A percentile compares a stretch with the other conserved stretches of the same genome.
phyloP scores from a whole-genome alignment of 2,329 filamentous ascomycete genomes.

The Neobulgaria alba region DNA sequence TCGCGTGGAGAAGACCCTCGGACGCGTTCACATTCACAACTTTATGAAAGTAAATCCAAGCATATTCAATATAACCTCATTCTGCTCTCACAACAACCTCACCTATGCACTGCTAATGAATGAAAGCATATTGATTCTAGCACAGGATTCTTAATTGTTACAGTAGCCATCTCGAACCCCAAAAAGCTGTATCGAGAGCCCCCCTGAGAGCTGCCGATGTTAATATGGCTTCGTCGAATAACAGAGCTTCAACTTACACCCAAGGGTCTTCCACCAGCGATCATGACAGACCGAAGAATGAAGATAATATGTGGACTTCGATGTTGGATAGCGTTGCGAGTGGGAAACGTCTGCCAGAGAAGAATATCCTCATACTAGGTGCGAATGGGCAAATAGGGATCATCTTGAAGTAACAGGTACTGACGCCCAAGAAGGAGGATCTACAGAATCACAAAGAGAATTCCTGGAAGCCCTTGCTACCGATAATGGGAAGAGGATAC shows the following conservation, averaged over 20 bases:
- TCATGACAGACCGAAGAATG: conserved; percentile 50
- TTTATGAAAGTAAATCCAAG: not conserved
- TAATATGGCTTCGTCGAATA: conserved; percentile 24
- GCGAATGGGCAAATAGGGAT: conserved; percentile 25
- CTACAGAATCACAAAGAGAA: conserved; percentile 73
- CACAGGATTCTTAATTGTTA: conserved; percentile 2
- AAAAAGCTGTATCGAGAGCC: conserved; percentile 2
- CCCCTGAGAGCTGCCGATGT: conserved; percentile 15
- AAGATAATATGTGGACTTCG: conserved; percentile 81
- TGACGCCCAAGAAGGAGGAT: conserved; percentile 53
- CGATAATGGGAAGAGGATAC: conserved; percentile 33
- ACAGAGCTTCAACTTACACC: conserved; percentile 36
- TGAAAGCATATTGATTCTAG: too few relatives aligned
- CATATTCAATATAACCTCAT: not conserved
- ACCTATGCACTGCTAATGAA: not conserved
- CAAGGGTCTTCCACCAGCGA: conserved; percentile 45
- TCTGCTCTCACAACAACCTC: not conserved
- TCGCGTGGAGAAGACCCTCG: not conserved
- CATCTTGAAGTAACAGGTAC: conserved; percentile 5
- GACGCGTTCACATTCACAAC: not conserved
- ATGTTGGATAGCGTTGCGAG: conserved; percentile 88
- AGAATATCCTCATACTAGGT: conserved; percentile 84
- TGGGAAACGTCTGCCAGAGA: conserved; percentile 82
- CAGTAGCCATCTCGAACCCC: conserved; percentile 1
- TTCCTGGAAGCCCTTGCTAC: conserved; percentile 57